These are phyloP conservation scores for Mayamaea pseudoterrestris DNA, from an alignment of 108 stramenopile genomes.

Conservation along the genomic window DNA sequence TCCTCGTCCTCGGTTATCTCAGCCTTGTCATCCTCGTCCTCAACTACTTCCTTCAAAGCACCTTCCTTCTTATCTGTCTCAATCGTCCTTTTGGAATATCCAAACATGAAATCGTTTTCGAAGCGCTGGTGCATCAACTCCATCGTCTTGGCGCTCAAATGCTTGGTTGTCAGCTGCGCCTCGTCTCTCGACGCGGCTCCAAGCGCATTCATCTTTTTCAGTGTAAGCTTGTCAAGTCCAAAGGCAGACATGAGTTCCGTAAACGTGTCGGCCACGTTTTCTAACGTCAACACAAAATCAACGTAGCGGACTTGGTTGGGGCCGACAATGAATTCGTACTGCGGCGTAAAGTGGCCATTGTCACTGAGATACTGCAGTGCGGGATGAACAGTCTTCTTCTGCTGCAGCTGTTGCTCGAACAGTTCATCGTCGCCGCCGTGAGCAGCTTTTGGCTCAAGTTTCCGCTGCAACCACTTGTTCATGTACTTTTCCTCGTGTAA, in stretches of 20 bases:
- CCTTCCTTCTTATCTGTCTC: too few relatives aligned
- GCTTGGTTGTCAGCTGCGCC: constrained; percentile 5
- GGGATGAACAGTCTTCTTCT: not conserved
- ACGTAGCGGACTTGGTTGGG: constrained; percentile 15
- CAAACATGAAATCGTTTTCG: constrained; percentile 6
- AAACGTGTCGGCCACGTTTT: constrained; percentile 14
- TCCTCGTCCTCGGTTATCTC: too few relatives aligned
- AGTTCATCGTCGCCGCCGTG: not conserved
- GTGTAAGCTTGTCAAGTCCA: constrained; percentile 3
- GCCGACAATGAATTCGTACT: constrained; percentile 22
- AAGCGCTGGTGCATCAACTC: constrained; percentile 6
- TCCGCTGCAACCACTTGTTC: constrained; percentile 21
- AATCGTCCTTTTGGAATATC: too few relatives aligned
- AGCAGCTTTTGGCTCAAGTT: too few relatives aligned
- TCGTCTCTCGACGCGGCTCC: not conserved
- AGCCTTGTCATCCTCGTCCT: constrained; percentile 2
- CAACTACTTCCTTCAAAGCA: not conserved
- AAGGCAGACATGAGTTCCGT: constrained; percentile 18
- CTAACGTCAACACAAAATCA: constrained; percentile 22
- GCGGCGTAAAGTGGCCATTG: constrained; percentile 33
- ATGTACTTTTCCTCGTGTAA: constrained; percentile 15
- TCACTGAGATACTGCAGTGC: constrained; percentile 8
- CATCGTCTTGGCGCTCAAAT: constrained; percentile 7
- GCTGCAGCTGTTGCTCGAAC: too few relatives aligned
- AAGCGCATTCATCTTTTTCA: constrained; percentile 8